phyloP scores from a whole-genome alignment of 768 basidiomycete species.

The Tricholoma sp. region DNA sequence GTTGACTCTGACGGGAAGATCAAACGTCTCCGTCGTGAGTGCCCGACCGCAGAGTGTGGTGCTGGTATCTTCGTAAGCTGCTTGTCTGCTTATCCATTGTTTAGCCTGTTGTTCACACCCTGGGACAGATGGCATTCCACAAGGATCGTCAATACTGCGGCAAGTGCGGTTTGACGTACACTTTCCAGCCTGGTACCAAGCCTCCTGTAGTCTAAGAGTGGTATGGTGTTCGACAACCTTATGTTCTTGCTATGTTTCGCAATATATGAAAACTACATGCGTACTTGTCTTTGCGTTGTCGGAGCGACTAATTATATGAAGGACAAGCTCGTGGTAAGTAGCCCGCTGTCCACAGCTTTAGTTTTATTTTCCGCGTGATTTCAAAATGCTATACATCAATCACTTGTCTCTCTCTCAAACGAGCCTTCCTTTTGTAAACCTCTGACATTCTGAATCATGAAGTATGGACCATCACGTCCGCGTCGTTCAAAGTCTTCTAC shows the following conservation, averaged over 20 bases:
- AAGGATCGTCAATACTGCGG: slow-evolving; percentile 97
- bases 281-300: not conserved
- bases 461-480: too few relatives aligned
- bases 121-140: slow-evolving; percentile 92
- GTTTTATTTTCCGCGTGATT: not conserved
- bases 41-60: slow-evolving; percentile 79
- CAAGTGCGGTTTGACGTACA: slow-evolving; percentile 87
- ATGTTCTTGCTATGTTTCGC: not conserved
- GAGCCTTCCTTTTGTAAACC: too few relatives aligned
- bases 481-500: not conserved
- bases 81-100: not conserved
- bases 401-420: too few relatives aligned
- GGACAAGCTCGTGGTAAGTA: not conserved
- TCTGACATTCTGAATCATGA: too few relatives aligned
- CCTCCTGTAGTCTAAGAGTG: slow-evolving; percentile 57
- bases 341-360: too few relatives aligned
- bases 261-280: not conserved
- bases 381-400: too few relatives aligned
- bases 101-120: slow-evolving; percentile 15
- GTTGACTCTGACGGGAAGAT: slow-evolving; percentile 99
- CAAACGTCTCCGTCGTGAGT: slow-evolving; percentile 98
- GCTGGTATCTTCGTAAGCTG: slow-evolving; percentile 76
- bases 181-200: slow-evolving; percentile 76
- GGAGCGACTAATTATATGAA: not conserved
- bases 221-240: not conserved